phyloP scores from a whole-genome alignment of 1,284 basidiomycete genomes.

The Exobasidium rhododendri region DNA sequence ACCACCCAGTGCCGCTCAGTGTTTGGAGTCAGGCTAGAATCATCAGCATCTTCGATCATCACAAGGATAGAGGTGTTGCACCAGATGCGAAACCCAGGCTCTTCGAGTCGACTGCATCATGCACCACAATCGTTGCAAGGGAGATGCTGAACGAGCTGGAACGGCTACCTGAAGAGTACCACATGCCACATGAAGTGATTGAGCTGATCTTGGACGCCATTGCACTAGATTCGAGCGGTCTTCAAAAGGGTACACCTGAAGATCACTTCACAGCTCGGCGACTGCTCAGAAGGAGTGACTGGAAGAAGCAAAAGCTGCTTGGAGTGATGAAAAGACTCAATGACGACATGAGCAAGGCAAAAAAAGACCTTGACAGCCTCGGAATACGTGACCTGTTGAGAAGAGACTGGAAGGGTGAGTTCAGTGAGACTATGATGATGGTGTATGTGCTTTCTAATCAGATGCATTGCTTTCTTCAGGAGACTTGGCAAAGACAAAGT shows the following conservation, averaged over 20 bases:
- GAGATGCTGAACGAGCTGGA: slow-evolving; percentile 48
- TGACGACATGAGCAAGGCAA: slow-evolving; percentile 41
- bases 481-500: slow-evolving; percentile 34
- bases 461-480: neutral
- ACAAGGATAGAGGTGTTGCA: slow-evolving; percentile 48
- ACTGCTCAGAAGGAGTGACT: slow-evolving; percentile 29
- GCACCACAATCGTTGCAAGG: slow-evolving; percentile 49
- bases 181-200: slow-evolving; percentile 43
- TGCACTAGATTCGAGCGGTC: slow-evolving; percentile 43
- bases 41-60: slow-evolving; percentile 53
- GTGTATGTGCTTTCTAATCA: neutral
- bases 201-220: slow-evolving; percentile 48
- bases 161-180: slow-evolving; percentile 31
- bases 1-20: slow-evolving; percentile 52
- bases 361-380: slow-evolving; percentile 48
- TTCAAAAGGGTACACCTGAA: slow-evolving; percentile 26
- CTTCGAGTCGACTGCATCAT: slow-evolving; percentile 44
- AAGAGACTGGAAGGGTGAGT: slow-evolving; percentile 55
- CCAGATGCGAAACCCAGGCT: slow-evolving; percentile 46
- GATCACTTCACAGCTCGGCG: slow-evolving; percentile 24
- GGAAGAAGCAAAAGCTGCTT: slow-evolving; percentile 24
- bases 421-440: slow-evolving; percentile 15
- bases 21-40: slow-evolving; percentile 43
- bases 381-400: slow-evolving; percentile 50
- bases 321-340: slow-evolving; percentile 46